Percentiles rank a stretch among this genome's conserved stretches.
phyloP scores from a whole-genome alignment of 768 basidiomycete species.

The Hygrophoropsis aurantiaca region DNA sequence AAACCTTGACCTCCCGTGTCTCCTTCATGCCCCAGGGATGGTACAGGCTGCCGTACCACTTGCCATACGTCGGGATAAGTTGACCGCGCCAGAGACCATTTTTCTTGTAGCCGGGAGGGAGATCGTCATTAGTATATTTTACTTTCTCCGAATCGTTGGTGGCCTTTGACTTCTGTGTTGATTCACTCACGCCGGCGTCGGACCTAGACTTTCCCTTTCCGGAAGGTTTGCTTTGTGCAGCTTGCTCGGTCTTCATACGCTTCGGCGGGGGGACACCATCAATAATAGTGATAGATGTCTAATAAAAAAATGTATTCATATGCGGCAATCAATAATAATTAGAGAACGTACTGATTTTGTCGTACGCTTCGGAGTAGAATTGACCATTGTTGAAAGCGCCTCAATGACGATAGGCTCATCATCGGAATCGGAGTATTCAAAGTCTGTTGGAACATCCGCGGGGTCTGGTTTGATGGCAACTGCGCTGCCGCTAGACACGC shows the following conservation, averaged over 20 bases:
- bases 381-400: neutral
- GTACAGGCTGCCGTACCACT: neutral
- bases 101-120: neutral
- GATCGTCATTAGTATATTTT: neutral
- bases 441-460: neutral
- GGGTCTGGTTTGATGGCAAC: neutral
- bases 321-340: neutral
- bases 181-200: too few relatives aligned
- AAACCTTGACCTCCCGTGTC: neutral
- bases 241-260: neutral
- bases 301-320: neutral
- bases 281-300: neutral
- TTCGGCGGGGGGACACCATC: neutral
- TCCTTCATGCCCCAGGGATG: neutral
- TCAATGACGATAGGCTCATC: neutral
- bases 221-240: neutral
- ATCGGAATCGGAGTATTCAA: neutral
- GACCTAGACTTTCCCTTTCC: too few relatives aligned
- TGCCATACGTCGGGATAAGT: constrained; percentile 1
- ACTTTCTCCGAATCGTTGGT: neutral
- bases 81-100: neutral
- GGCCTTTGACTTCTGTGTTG: too few relatives aligned
- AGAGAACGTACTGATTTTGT: neutral
- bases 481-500: neutral
- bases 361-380: neutral